phyloP scores from a whole-genome alignment of 2,329 filamentous ascomycete species.

The Pseudogymnoascus sp. region DNA sequence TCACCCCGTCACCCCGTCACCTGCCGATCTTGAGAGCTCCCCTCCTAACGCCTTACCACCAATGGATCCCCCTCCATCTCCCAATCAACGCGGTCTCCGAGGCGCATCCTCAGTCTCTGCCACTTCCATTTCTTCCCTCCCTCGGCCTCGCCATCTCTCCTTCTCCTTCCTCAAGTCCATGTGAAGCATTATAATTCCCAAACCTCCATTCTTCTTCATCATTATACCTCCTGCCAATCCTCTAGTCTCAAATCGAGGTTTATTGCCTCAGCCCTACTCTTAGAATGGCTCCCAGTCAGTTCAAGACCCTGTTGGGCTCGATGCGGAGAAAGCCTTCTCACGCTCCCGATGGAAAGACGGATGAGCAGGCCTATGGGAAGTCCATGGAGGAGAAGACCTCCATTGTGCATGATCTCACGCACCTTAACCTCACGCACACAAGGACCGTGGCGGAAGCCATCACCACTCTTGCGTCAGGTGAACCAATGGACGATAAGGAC shows the following conservation, averaged over 20 bases:
- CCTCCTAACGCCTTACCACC: not conserved
- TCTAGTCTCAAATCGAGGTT: not conserved
- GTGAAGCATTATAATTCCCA: not conserved
- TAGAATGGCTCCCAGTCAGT: slow-evolving; percentile 26
- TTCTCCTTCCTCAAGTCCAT: not conserved
- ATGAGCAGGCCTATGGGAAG: slow-evolving; percentile 29
- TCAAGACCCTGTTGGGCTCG: slow-evolving; percentile 36
- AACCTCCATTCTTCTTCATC: not conserved
- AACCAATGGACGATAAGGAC: slow-evolving; percentile 39
- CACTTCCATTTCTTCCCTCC: not conserved
- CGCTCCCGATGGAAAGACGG: slow-evolving; percentile 39
- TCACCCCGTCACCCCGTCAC: slow-evolving; percentile 1
- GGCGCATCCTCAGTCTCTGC: not conserved
- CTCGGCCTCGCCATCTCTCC: not conserved
- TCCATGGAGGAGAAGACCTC: slow-evolving; percentile 32
- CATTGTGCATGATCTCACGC: slow-evolving; percentile 33
- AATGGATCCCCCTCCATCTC: not conserved
- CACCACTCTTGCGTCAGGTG: slow-evolving; percentile 35
- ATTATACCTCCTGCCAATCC: not conserved
- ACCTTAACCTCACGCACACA: slow-evolving; percentile 33
- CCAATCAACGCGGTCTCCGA: not conserved
- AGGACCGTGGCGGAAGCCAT: slow-evolving; percentile 34
- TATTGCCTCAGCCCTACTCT: not conserved
- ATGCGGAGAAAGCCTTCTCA: slow-evolving; percentile 39
- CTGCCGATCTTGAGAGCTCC: not conserved